Percentiles rank a stretch among this genome's conserved stretches.
Conservation (phyloP, 2,329 filamentous ascomycete species). For the Penicillium brasilianum region DNA sequence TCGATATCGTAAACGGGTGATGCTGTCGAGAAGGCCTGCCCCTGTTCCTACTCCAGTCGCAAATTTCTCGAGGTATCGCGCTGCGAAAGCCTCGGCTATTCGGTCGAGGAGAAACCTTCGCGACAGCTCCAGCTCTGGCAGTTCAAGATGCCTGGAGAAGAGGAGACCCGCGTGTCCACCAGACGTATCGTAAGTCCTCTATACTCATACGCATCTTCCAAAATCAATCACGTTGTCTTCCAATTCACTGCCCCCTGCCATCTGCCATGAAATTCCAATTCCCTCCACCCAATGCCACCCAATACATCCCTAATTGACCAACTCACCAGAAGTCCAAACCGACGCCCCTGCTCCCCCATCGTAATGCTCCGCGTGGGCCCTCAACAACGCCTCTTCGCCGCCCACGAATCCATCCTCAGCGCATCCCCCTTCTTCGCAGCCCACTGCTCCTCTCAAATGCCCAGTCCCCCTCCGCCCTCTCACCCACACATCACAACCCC, state of each 20-base stretch:
- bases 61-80: slow-evolving; percentile 44
- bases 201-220: slow-evolving; percentile 16
- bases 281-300: neutral
- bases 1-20: slow-evolving; percentile 12
- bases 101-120: slow-evolving; percentile 37
- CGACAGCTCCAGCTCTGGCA: slow-evolving; percentile 33
- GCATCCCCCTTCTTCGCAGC: slow-evolving; percentile 78
- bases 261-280: neutral
- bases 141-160: slow-evolving; percentile 35
- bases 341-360: slow-evolving; percentile 68
- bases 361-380: slow-evolving; percentile 81
- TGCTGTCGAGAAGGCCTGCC: slow-evolving; percentile 24
- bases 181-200: slow-evolving; percentile 41
- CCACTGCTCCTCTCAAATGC: slow-evolving; percentile 61
- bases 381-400: slow-evolving; percentile 85
- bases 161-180: slow-evolving; percentile 40
- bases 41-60: slow-evolving; percentile 16
- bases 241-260: too few species aligned
- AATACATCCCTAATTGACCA: neutral
- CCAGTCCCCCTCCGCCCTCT: slow-evolving; percentile 27
- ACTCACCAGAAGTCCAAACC: slow-evolving; percentile 52
- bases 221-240: neutral
- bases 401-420: slow-evolving; percentile 83
- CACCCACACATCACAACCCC: slow-evolving; percentile 27
- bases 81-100: slow-evolving; percentile 43